Percentiles rank a stretch among this genome's conserved stretches.
Evolutionary conservation across 1,284 basidiomycete species (phyloP).

Genomic region (Grifola frondosa): DNA sequence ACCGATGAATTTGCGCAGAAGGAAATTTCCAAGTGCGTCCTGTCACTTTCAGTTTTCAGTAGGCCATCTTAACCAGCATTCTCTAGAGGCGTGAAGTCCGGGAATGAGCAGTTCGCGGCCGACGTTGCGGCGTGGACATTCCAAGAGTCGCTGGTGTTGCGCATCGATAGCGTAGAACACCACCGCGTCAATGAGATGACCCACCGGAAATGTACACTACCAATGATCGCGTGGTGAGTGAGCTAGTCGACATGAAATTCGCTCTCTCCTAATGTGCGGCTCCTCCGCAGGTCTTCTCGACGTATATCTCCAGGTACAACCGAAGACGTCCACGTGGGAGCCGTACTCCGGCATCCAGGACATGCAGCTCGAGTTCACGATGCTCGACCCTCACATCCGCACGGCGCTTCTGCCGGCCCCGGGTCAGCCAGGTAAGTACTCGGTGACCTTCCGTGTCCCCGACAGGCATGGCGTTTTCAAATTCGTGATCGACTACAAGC

Average conservation of each 20-base stretch:
- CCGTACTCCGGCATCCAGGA: constrained; percentile 73
- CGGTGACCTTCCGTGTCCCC: constrained; percentile 80
- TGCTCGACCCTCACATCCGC: constrained; percentile 95
- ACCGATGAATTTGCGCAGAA: constrained; percentile 68
- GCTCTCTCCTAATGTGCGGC: constrained; percentile 1
- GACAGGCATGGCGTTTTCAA: constrained; percentile 99
- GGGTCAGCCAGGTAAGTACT: constrained; percentile 66
- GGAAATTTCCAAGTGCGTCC: constrained; percentile 61
- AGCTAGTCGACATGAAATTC: constrained; percentile 32
- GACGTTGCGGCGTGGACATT: constrained; percentile 90
- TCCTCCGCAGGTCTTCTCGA: constrained; percentile 64
- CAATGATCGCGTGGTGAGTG: constrained; percentile 88
- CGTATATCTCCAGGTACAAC: constrained; percentile 71
- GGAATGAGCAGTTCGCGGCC: constrained; percentile 71
- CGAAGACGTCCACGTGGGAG: constrained; percentile 56
- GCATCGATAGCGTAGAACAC: constrained; percentile 77
- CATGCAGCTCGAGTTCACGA: constrained; percentile 93
- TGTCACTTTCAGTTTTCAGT: constrained; percentile 16
- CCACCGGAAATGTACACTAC: constrained; percentile 77
- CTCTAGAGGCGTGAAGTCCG: constrained; percentile 58
- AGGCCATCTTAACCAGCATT: constrained; percentile 7
- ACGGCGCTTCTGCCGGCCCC: constrained; percentile 62
- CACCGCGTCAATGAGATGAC: constrained; percentile 62
- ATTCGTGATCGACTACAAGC: constrained; percentile 86
- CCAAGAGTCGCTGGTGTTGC: constrained; percentile 82